These are phyloP conservation scores for Pythium grandisporangium DNA, from an alignment of 352 stramenopile genomes.

Conservation along the genomic window DNA sequence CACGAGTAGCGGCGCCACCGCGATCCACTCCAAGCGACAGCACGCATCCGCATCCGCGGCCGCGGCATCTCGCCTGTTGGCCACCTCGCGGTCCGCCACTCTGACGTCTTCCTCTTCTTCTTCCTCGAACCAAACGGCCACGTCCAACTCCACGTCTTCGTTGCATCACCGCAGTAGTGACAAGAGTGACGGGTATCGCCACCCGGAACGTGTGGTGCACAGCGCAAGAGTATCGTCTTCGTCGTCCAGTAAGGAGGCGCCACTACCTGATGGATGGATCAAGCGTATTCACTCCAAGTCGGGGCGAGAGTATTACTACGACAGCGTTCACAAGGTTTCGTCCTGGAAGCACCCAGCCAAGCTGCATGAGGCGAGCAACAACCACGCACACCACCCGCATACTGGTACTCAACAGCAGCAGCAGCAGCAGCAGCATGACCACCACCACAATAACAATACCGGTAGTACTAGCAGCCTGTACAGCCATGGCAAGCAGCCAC, in stretches of 20 bases:
- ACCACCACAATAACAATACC: conserved; percentile 51
- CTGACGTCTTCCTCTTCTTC: background rate
- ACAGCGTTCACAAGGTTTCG: conserved; percentile 58
- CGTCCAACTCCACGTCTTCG: conserved; percentile 9
- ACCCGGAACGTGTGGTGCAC: conserved; percentile 12
- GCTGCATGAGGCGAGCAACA: conserved; percentile 53
- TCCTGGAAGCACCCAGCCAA: conserved; percentile 64
- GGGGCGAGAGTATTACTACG: conserved; percentile 66
- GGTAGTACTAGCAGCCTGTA: too few species aligned
- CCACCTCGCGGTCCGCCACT: conserved; percentile 4
- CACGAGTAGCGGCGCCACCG: conserved; percentile 20
- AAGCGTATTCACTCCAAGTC: conserved; percentile 64
- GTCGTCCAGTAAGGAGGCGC: conserved; percentile 26
- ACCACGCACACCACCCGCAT: conserved; percentile 13
- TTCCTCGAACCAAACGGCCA: conserved; percentile 14
- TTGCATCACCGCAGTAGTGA: conserved; percentile 14
- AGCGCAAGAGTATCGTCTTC: conserved; percentile 10
- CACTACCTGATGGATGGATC: conserved; percentile 60
- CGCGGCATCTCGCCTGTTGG: background rate
- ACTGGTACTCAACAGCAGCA: too few species aligned
- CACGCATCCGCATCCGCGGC: conserved; percentile 6
- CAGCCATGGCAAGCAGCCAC: too few species aligned
- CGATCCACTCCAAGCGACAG: conserved; percentile 21
- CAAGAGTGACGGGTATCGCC: conserved; percentile 20
- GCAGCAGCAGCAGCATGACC: too few species aligned